Base-by-base conservation (phyloP, 2,329 filamentous ascomycete genomes). In the Epichloe festucae region DNA sequence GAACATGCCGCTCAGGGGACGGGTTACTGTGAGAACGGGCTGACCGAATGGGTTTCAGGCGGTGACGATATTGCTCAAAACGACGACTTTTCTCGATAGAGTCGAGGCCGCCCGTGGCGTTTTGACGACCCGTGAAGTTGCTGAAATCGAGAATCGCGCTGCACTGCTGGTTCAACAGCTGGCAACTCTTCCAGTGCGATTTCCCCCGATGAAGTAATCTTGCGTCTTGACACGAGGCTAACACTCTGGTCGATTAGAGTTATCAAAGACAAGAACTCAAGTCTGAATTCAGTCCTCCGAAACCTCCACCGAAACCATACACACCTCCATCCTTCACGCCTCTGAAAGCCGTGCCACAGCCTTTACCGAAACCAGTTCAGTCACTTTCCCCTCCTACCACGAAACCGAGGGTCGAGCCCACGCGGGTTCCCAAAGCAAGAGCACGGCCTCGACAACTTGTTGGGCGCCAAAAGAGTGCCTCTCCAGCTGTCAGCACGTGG, bases 41-140 rank as follows among this genome's bases (percentile, higher is more conserved):
- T 23, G 11, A 43, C 19, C 49, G 46, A 40, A 52, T 17, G 34
- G 4, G 6, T n/a, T 14, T n/a, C 12, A 64, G 57, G 47, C 60
- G 3, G 53, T 65, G n/a, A 53, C 57, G 10, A 51, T 49, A 11
- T 56, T 66, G n/a, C 57, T 58, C 1, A 55, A 44, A 35, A 59
- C 50, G 46, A 52, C 56, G n/a, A 54, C 36, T 23, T 60, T 66
- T 34, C 57, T 59, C 14, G 52, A 57, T 23, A 53, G 54, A 53
- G 54, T 59, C 35, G 60, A 63, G 10, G 57, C 61, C 27, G 57
- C 54, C 0, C 52, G 56, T 14, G 60, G 58, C 5, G 52, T 51
- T 21, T 52, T 59, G 0, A 50, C 51, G 6, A 41, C 46, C 5
- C 39, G 56, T 3, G 58, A 64, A 46, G 53, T 57, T 39, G 54